Evolutionary conservation across 192 early-diverging fungal species (phyloP).

Genomic region (Podila epigama): DNA sequence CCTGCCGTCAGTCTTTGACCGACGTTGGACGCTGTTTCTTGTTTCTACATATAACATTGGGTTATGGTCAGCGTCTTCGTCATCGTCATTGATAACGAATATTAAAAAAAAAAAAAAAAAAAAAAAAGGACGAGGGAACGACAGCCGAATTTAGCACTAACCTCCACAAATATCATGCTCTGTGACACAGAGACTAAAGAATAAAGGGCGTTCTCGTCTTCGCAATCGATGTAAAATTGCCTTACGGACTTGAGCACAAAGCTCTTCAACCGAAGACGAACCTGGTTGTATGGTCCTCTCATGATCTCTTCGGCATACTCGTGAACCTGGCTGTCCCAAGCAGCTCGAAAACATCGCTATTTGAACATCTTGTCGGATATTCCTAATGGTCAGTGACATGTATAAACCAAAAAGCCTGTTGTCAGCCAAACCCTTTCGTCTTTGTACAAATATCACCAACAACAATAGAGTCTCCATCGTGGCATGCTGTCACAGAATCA

Average conservation of each 20-base stretch:
- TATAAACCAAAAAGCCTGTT: neutral
- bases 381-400: slow-evolving; percentile 53
- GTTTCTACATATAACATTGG: slow-evolving; percentile 48
- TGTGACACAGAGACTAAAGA: slow-evolving; percentile 89
- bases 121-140: neutral
- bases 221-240: slow-evolving; percentile 97
- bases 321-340: slow-evolving; percentile 78
- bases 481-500: too few relatives aligned
- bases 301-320: slow-evolving; percentile 80
- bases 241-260: slow-evolving; percentile 88
- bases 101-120: too few relatives aligned
- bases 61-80: too few relatives aligned
- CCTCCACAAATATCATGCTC: slow-evolving; percentile 94
- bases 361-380: slow-evolving; percentile 73
- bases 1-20: slow-evolving; percentile 56
- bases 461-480: neutral
- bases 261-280: slow-evolving; percentile 81
- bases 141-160: slow-evolving; percentile 40
- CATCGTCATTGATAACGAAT: too few relatives aligned
- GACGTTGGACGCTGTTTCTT: slow-evolving; percentile 63
- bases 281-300: slow-evolving; percentile 79
- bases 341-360: slow-evolving; percentile 94
- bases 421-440: neutral
- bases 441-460: neutral
- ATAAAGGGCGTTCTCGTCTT: slow-evolving; percentile 79